Conservation (phyloP, 139 green algal genomes). For the Mesotaenium endlicherianum region DNA sequence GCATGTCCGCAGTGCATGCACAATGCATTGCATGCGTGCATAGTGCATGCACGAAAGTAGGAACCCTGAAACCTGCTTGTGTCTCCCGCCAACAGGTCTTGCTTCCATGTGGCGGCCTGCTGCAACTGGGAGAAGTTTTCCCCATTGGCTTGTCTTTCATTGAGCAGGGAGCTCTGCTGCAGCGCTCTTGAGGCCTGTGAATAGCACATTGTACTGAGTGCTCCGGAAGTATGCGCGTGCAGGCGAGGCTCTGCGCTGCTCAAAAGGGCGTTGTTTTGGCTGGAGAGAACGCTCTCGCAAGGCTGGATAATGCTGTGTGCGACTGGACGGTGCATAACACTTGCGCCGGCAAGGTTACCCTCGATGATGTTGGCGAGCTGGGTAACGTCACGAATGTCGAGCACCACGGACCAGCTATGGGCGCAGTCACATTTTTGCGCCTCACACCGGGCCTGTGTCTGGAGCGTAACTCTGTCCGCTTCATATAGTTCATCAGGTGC, state of each 20-base stretch:
- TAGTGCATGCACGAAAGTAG: too few relatives aligned
- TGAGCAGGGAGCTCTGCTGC: background rate
- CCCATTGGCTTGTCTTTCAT: too few relatives aligned
- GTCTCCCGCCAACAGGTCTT: background rate
- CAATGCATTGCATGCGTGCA: too few relatives aligned
- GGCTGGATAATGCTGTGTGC: background rate
- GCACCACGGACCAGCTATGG: background rate
- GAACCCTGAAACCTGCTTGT: too few relatives aligned
- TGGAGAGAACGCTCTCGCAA: background rate
- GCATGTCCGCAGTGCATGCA: too few relatives aligned
- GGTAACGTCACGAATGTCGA: background rate
- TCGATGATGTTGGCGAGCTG: background rate
- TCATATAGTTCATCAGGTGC: background rate
- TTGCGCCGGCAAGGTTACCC: background rate
- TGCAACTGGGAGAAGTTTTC: background rate
- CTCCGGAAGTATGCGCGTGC: background rate
- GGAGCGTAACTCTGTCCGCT: background rate
- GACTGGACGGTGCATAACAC: background rate
- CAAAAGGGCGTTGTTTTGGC: background rate
- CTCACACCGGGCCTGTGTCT: background rate
- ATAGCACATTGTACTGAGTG: too few relatives aligned
- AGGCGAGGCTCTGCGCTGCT: background rate
- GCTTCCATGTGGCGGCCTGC: background rate
- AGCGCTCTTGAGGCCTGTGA: too few relatives aligned
- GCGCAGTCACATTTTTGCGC: slow-evolving; percentile 21